Base-by-base conservation (phyloP, 371 early-diverging fungal species). In the Coemansia sp. region DNA sequence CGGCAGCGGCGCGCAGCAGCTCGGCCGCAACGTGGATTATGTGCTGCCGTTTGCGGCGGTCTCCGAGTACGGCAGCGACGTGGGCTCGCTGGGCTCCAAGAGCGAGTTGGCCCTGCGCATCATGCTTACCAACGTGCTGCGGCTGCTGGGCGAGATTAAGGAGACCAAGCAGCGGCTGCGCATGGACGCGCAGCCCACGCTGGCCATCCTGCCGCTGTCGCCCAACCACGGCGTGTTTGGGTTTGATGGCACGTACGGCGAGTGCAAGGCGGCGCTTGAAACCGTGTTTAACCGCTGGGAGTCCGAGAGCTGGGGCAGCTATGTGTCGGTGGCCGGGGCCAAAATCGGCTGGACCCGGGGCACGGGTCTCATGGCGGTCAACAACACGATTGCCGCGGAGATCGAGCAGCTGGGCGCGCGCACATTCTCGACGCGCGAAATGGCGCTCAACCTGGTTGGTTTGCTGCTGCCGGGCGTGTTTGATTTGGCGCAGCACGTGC, bases 331-430 rank as follows among this genome's bases (percentile, higher is more conserved):
- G 34, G 84, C 91, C 52, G 95, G 95, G 69, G 94, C 95, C 48
- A 89, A 92, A 62, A 95, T 97, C 79, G 98, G 98, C 51, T 97
- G 98, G 98, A 95, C 98, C 43, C 90, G 97, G 74, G 97, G 97
- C 67, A 97, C 98, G 53, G 94, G 94, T 54, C 82, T 96, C 67
- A 97, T 97, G 98, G 84, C 84, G 51, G 85, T 84, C 54, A 95
- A 94, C 86, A 93, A 97, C 84, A 84, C 92, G 55, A 87, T 95
- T 50, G 91, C 95, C n/a, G 32, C 18, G 11, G 11, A 29, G 1
- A 31, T 65, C 14, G 92, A 94, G 74, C 89, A 88, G 54, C 84
- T 93, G 44, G 96, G 93, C 75, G 83, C 89, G 14, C 88, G 94
- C 69, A 96, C 98, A 43, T 97, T 96, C 88, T 93, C 95, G 38